Evolutionary conservation across 1,139 yeast genomes (phyloP).

Genomic region (Debaryomyces psychrophilus): DNA sequence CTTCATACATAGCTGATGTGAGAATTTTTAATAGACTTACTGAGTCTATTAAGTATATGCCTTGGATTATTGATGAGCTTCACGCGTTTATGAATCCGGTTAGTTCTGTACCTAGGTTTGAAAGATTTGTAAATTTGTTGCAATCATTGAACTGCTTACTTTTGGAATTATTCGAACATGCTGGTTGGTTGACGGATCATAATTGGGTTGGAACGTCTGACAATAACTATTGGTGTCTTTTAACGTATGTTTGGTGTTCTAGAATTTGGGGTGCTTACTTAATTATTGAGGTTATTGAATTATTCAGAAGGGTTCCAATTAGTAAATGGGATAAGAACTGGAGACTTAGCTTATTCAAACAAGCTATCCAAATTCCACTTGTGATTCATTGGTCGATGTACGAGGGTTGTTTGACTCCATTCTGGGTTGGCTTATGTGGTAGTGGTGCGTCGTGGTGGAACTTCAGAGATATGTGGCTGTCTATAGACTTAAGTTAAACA

Average conservation of each 20-base stretch:
- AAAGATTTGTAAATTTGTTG: slow-evolving; percentile 41
- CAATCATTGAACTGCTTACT: slow-evolving; percentile 49
- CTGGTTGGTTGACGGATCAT: slow-evolving; percentile 62
- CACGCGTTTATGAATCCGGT: slow-evolving; percentile 31
- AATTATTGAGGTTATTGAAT: slow-evolving; percentile 49
- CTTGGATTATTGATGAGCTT: slow-evolving; percentile 50
- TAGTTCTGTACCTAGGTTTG: slow-evolving; percentile 30
- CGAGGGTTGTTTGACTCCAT: slow-evolving; percentile 56
- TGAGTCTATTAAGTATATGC: slow-evolving; percentile 53
- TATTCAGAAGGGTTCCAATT: slow-evolving; percentile 44
- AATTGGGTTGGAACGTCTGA: slow-evolving; percentile 54
- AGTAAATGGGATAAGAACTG: slow-evolving; percentile 41
- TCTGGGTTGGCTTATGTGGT: slow-evolving; percentile 56
- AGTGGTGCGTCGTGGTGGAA: slow-evolving; percentile 53
- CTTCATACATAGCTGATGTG: slow-evolving; percentile 53
- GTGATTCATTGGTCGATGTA: slow-evolving; percentile 61
- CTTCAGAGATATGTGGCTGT: slow-evolving; percentile 41
- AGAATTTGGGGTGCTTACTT: slow-evolving; percentile 62
- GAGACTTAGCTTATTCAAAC: slow-evolving; percentile 41
- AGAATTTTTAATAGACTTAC: slow-evolving; percentile 59
- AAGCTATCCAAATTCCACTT: slow-evolving; percentile 54
- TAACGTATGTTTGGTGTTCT: slow-evolving; percentile 53
- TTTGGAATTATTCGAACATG: slow-evolving; percentile 55
- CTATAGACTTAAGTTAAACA: slow-evolving; percentile 33
- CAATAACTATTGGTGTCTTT: slow-evolving; percentile 46